Percentiles rank a stretch among this genome's conserved stretches.
Evolutionary conservation across 2,329 filamentous ascomycete species (phyloP).

Genomic region (Grosmannia penicillata): DNA sequence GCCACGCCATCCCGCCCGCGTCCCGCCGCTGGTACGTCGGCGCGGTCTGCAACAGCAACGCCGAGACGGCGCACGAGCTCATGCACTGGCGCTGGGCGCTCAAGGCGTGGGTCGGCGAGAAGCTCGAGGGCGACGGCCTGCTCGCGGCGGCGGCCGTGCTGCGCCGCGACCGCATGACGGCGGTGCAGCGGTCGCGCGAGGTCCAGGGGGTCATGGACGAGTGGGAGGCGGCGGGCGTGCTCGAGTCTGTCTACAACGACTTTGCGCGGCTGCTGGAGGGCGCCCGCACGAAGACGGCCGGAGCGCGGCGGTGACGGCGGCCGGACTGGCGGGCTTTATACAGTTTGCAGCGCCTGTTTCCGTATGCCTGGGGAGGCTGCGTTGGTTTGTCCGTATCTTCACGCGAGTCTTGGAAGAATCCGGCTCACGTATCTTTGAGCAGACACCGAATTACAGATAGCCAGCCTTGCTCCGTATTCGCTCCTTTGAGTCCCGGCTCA

Average conservation of each 20-base stretch:
- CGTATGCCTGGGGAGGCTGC: not conserved
- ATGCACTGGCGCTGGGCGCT: constrained; percentile 64
- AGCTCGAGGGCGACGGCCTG: constrained; percentile 42
- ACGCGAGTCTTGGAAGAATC: too few species aligned
- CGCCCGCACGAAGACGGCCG: constrained; percentile 30
- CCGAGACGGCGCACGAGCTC: constrained; percentile 54
- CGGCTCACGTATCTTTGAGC: too few species aligned
- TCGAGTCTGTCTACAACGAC: constrained; percentile 46
- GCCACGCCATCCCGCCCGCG: constrained; percentile 18
- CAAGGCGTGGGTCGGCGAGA: constrained; percentile 54
- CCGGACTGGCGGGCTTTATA: too few species aligned
- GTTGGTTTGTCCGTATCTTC: too few species aligned
- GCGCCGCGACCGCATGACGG: constrained; percentile 44
- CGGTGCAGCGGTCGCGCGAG: constrained; percentile 40
- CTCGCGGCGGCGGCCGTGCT: constrained; percentile 41
- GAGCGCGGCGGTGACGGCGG: constrained; percentile 7
- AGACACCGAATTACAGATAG: too few species aligned
- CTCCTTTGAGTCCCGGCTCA: too few species aligned
- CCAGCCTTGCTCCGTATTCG: too few species aligned
- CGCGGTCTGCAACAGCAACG: constrained; percentile 29
- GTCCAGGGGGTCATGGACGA: constrained; percentile 48
- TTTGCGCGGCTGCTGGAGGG: constrained; percentile 49
- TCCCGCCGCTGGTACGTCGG: constrained; percentile 27
- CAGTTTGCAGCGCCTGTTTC: not conserved
- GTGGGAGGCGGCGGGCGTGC: constrained; percentile 45